A percentile compares a stretch with the other conserved stretches of the same genome.
Conservation (phyloP, 2,329 filamentous ascomycete genomes). For the Fusarium pilosicola region DNA sequence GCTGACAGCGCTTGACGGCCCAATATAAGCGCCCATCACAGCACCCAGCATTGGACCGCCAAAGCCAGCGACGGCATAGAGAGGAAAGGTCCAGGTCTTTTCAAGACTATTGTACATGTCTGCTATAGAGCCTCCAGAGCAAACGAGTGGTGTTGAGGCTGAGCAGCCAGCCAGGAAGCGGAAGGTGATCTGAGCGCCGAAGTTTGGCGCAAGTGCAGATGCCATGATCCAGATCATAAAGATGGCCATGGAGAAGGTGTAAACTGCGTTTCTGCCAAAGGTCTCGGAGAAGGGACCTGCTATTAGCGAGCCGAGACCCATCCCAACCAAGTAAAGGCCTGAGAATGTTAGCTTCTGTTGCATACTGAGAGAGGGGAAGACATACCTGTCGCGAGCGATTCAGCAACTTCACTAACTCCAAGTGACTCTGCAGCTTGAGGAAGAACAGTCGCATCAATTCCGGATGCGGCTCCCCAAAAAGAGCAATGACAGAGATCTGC, state of each 20-base stretch:
- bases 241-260: constrained; percentile 51
- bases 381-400: constrained; percentile 58
- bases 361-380: rapidly evolving
- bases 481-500: constrained; percentile 58
- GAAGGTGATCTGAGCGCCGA: constrained; percentile 56
- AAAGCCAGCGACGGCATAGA: constrained; percentile 60
- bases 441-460: constrained; percentile 62
- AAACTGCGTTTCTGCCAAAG: constrained; percentile 53
- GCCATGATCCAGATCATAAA: constrained; percentile 59
- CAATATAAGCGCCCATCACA: constrained; percentile 70
- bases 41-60: constrained; percentile 54
- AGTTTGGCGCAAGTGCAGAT: constrained; percentile 54
- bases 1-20: constrained; percentile 60
- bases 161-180: constrained; percentile 59
- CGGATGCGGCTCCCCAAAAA: constrained; percentile 60
- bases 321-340: constrained; percentile 50
- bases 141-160: constrained; percentile 56
- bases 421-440: constrained; percentile 57
- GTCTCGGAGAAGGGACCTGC: constrained; percentile 53
- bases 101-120: constrained; percentile 52
- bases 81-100: constrained; percentile 49
- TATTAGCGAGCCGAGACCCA: constrained; percentile 51
- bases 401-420: constrained; percentile 60
- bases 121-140: constrained; percentile 54
- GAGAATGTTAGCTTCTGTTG: neutral